Evolutionary conservation across 148 eudicot species (phyloP).

Genomic region (Bassia scoparia): DNA sequence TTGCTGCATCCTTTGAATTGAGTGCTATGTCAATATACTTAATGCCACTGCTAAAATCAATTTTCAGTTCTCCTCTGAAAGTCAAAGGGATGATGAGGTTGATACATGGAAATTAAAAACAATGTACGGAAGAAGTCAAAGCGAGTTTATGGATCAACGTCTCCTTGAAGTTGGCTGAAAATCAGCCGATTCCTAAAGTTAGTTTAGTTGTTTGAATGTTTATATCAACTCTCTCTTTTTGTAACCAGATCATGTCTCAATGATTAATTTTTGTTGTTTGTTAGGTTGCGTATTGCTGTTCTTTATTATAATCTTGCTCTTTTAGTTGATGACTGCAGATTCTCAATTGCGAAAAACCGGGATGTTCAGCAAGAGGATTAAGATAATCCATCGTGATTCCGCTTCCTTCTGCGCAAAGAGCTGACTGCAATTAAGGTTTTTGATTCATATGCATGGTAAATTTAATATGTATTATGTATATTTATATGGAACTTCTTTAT

Average conservation of each 20-base stretch:
- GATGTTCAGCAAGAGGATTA: constrained; percentile 87
- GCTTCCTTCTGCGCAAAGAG: constrained; percentile 87
- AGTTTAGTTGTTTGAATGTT: constrained; percentile 34
- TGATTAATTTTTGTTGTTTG: not conserved
- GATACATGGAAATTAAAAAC: constrained; percentile 72
- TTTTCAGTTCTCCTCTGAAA: constrained; percentile 81
- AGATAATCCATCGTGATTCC: constrained; percentile 84
- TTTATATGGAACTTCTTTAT: too few relatives aligned
- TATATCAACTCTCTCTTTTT: not conserved
- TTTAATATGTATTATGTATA: not conserved
- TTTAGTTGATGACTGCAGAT: constrained; percentile 99
- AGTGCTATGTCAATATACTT: constrained; percentile 7
- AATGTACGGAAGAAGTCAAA: constrained; percentile 58
- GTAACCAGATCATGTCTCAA: not conserved
- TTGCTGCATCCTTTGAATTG: not conserved
- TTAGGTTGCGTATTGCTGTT: constrained; percentile 8
- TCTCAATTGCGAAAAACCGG: constrained; percentile 94
- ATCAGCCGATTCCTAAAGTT: constrained; percentile 93
- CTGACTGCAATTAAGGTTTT: constrained; percentile 87
- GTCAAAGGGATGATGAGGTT: constrained; percentile 93
- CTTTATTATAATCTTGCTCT: constrained; percentile 42
- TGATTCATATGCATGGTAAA: not conserved
- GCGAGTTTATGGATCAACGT: constrained; percentile 66
- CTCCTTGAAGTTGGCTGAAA: constrained; percentile 84
- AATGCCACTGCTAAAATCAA: constrained; percentile 12